Conservation (phyloP, 169 alveolate genomes). For the Cryptosporidium sp. region DNA sequence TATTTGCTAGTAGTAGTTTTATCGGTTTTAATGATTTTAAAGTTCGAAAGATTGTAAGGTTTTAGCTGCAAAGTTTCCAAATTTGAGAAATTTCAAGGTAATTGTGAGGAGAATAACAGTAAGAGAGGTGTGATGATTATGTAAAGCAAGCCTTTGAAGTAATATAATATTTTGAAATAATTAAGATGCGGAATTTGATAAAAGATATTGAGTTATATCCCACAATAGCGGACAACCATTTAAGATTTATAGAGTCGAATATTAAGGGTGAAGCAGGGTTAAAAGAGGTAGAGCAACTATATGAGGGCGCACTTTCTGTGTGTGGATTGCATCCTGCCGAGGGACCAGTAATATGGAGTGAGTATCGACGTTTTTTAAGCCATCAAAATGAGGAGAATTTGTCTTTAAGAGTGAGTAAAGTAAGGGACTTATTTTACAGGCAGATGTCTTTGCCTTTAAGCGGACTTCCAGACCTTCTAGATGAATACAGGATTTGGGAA, state of each 20-base stretch:
- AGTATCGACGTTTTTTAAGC: constrained; percentile 23
- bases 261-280: not conserved
- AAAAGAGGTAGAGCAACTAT: constrained; percentile 20
- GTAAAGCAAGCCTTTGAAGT: not conserved
- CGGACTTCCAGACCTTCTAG: constrained; percentile 79
- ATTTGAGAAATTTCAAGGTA: not conserved
- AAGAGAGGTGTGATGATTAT: not conserved
- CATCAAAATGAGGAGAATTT: not conserved
- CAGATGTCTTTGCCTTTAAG: constrained; percentile 79
- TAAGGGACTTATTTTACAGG: constrained; percentile 76
- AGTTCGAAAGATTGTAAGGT: not conserved
- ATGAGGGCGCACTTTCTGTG: constrained; percentile 67
- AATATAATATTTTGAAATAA: not conserved
- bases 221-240: constrained; percentile 65
- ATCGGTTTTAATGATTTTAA: not conserved
- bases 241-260: constrained; percentile 40
- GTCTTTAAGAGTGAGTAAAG: constrained; percentile 36
- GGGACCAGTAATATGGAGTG: constrained; percentile 74
- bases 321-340: constrained; percentile 75
- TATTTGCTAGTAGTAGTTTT: not conserved
- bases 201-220: constrained; percentile 53
- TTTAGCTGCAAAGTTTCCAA: not conserved
- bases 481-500: constrained; percentile 79
- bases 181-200: constrained; percentile 1
- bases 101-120: not conserved